These are phyloP conservation scores for Silene latifolia DNA, from an alignment of 148 eudicot species.

Conservation along the genomic window DNA sequence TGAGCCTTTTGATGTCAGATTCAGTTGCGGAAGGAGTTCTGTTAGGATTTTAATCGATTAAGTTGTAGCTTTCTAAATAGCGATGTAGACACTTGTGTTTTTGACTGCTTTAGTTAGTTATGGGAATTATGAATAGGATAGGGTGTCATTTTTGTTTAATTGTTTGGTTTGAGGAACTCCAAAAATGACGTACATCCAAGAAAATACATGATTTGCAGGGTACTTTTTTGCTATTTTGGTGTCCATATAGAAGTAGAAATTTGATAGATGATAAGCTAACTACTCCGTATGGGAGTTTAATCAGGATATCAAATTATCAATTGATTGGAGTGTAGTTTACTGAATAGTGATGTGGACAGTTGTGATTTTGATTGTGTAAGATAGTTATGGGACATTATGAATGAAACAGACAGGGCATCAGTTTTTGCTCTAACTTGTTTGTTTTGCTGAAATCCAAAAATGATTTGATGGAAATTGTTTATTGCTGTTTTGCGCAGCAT, in stretches of 20 bases:
- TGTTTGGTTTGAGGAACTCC: background rate
- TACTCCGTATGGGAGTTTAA: background rate
- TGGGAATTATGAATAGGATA: slow-evolving; percentile 3
- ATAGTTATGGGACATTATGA: background rate
- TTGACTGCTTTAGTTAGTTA: background rate
- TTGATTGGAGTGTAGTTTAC: background rate
- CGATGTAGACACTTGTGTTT: background rate
- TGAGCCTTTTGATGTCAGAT: slow-evolving; percentile 1
- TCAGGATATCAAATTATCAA: background rate
- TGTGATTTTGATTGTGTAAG: background rate
- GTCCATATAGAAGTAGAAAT: background rate
- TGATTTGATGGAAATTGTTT: background rate
- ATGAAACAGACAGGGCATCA: background rate
- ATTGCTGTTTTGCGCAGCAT: background rate
- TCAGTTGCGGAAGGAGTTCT: background rate
- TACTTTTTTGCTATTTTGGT: background rate
- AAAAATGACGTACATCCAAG: background rate
- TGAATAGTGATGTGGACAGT: background rate
- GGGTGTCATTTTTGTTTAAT: background rate
- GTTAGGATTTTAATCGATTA: background rate
- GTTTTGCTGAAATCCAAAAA: background rate
- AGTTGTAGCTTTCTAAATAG: background rate
- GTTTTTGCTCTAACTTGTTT: background rate
- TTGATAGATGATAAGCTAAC: background rate
- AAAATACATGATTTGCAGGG: background rate